Evolutionary conservation across 1,284 basidiomycete species (phyloP), one percentile per base, ranked within the genome.

Genomic region (Marasmius oreades): DNA sequence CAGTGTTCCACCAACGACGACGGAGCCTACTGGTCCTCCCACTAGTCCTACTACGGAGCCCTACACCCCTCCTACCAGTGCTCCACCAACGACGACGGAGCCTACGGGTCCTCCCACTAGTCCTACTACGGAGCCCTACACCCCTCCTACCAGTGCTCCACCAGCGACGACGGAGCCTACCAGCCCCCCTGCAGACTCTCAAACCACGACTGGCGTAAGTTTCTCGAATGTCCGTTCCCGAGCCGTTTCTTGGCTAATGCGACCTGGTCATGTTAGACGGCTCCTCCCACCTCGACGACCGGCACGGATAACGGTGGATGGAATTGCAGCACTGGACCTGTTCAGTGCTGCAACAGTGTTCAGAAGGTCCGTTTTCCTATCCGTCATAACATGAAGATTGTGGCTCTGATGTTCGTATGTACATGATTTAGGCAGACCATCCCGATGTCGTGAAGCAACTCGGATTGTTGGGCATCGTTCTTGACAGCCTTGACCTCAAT

Each of bases 321-420:
- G 31, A 18, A n/a, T 31, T 64, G 59, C 60, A 60, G 63, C 61
- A 58, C 61, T 37, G 60, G 65, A 48, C 11, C 47, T 24, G 37
- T 62, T 36, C 64, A 66, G 58, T 68, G 67, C 61, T 68, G 66
- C 62, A 56, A 65, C 37, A 56, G 53, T 24, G 62, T 64, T 37
- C 39, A 61, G 52, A 37, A 23, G 3, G 61, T 66, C 31, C 52
- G 58, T 26, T 1, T 3, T 18, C 18, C 0, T n/a, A 18, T 33
- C 5, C 14, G 2, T 12, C 11, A 3, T 24, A 10, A 18, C 6
- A 0, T 28, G 4, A 24, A 37, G n/a, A n/a, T n/a, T n/a, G n/a
- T n/a, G 12, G 20, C 14, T 45, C 44, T 12, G 12, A 16, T 23
- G 16, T 31, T 20, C 18, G n/a, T n/a, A 22, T 5, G 43, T 45